Base-by-base conservation (phyloP, 306 rosid genomes). In the Prunus fruticosa region DNA sequence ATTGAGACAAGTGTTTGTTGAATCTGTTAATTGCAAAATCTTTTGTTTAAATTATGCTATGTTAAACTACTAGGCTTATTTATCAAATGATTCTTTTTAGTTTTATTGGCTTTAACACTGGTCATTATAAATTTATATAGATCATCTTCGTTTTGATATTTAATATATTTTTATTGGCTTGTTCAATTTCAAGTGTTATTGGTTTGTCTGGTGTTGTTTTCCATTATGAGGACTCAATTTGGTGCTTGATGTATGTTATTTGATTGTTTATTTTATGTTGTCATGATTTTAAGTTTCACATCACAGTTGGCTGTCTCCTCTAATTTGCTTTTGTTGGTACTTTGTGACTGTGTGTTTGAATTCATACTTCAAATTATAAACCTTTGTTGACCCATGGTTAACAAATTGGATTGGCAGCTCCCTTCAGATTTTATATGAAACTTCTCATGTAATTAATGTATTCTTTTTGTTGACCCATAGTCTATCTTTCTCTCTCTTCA, bases 161-260 rank as follows among this genome's bases (percentile, higher is more conserved):
- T 32, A 7, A 32, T 32, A 32, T 1, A 5, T 32, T 32, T 32
- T 32, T 32, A 32, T 32, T 22, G 32, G 41, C 74, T 66, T 62
- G 20, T 30, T 71, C 41, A 57, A 68, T 78, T 80, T 23, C 47
- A 45, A n/a, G 81, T 41, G 54, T 51, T 72, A 49, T 38, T 11
- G 80, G 76, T 66, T 75, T 83, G 50, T 69, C 3, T 11, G 72
- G 69, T 60, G 58, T 68, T 82, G 77, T 60, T 80, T 80, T 61
- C 56, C 15, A 75, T 68, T 25, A 12, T 72, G 49, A 65, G 70
- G 76, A 11, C 27, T 68, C 72, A 3, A 4, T 58, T 22, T 69
- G 71, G 72, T 80, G 69, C 73, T 38, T 76, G 79, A 41, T 72
- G 60, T 71, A 63, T 70, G 52, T 72, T 67, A 49, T 65, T 69